Evolutionary conservation across 257 asterid species (phyloP).

Genomic region (Henckelia pumila): DNA sequence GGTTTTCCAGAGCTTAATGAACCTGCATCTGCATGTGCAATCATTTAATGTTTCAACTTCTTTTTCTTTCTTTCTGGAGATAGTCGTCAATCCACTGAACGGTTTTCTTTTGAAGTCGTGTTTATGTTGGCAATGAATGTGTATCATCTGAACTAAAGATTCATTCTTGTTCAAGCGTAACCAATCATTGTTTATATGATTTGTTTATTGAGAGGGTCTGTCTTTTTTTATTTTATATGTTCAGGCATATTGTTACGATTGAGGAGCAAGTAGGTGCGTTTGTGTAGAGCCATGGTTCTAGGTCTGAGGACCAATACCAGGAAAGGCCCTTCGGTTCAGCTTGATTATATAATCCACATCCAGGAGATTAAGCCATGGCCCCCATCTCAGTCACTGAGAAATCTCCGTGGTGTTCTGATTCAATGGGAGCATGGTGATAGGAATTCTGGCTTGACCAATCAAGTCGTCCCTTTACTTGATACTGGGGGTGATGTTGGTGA

Average conservation of each 20-base stretch:
- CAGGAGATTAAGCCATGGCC: conserved; percentile 90
- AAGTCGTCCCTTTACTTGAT: conserved; percentile 57
- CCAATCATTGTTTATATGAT: conserved; percentile 9
- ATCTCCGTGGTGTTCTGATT: conserved; percentile 52
- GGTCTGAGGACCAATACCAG: conserved; percentile 55
- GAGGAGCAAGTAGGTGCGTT: conserved; percentile 18
- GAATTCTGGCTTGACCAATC: conserved; percentile 62
- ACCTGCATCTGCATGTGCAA: conserved; percentile 21
- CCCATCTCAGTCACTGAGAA: conserved; percentile 68
- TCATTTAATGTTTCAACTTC: conserved; percentile 23
- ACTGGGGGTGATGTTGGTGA: conserved; percentile 51
- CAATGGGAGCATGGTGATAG: conserved; percentile 74
- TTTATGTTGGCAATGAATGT: neutral
- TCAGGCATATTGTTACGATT: conserved; percentile 24
- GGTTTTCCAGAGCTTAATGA: conserved; percentile 24
- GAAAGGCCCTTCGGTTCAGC: conserved; percentile 49
- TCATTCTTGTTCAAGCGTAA: neutral
- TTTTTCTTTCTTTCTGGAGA: neutral
- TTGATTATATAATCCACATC: conserved; percentile 56
- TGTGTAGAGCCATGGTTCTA: conserved; percentile 49
- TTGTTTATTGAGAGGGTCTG: conserved; percentile 20
- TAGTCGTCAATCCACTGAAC: neutral
- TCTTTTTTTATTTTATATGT: conserved; percentile 4
- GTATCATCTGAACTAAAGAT: neutral
- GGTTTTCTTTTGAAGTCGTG: neutral